Evolutionary conservation across 2,329 filamentous ascomycete genomes (phyloP).

Genomic region (Colletotrichum cereale): DNA sequence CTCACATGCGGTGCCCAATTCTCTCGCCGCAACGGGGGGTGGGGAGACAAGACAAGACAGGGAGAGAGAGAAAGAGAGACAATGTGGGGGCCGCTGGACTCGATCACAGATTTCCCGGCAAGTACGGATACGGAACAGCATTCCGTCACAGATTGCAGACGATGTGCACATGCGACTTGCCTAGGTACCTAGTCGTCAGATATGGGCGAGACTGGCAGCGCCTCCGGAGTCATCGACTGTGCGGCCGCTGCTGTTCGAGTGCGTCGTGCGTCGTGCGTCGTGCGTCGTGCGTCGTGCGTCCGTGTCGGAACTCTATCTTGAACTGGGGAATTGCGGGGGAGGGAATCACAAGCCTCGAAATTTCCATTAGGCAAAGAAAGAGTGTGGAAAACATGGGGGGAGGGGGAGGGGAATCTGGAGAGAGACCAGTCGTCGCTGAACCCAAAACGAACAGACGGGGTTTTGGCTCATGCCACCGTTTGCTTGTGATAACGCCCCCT

Average conservation of each 20-base stretch:
- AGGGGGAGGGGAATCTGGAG: constrained; percentile 2
- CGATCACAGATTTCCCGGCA: constrained; percentile 2
- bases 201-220: constrained; percentile 24
- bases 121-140: constrained; percentile 4
- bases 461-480: constrained; percentile 1
- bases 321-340: constrained; percentile 32
- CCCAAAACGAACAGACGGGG: constrained; percentile 19
- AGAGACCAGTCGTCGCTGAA: constrained; percentile 10
- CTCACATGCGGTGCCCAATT: neutral
- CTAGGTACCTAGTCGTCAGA: constrained; percentile 17
- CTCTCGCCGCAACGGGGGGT: neutral
- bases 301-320: constrained; percentile 36
- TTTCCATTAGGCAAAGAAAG: neutral
- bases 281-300: constrained; percentile 16
- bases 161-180: neutral
- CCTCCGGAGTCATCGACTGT: constrained; percentile 20
- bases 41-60: too few species aligned
- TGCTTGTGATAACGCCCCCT: constrained; percentile 31
- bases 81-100: neutral
- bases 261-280: constrained; percentile 9
- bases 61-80: neutral
- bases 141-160: constrained; percentile 23
- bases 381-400: constrained; percentile 1
- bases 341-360: constrained; percentile 30
- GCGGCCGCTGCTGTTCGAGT: constrained; percentile 15